phyloP scores from a whole-genome alignment of 169 alveolate genomes.

The Eimeria nieschulzi region DNA sequence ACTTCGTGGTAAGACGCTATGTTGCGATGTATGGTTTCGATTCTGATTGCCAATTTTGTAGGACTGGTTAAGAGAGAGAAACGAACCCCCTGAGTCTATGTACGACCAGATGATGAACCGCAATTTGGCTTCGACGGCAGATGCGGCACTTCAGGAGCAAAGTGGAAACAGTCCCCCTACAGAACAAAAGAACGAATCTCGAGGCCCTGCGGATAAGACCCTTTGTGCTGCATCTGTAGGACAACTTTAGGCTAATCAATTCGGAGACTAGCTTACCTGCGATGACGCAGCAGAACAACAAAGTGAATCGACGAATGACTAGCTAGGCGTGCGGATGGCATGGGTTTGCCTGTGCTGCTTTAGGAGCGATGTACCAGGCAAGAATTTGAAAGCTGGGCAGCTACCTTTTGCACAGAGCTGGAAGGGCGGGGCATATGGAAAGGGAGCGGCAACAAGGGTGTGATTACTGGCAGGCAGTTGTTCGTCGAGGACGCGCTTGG shows the following conservation, averaged over 20 bases:
- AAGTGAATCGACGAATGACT: background rate
- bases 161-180: background rate
- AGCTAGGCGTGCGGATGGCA: background rate
- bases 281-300: background rate
- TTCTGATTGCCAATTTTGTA: background rate
- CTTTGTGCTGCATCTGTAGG: slow-evolving; percentile 1
- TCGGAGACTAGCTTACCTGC: too few species aligned
- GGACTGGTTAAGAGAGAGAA: slow-evolving; percentile 44
- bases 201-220: background rate
- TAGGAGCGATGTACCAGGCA: slow-evolving; percentile 61
- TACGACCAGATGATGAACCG: slow-evolving; percentile 59
- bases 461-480: slow-evolving; percentile 26
- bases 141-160: background rate
- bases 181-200: background rate
- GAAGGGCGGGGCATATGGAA: slow-evolving; percentile 17
- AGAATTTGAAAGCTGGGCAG: slow-evolving; percentile 54
- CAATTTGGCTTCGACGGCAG: background rate
- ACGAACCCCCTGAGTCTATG: slow-evolving; percentile 39
- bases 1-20: too few species aligned
- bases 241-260: background rate
- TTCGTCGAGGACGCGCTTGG: slow-evolving; percentile 20
- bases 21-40: too few species aligned
- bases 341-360: background rate
- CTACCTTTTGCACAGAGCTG: slow-evolving; percentile 19
- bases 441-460: slow-evolving; percentile 18